Evolutionary conservation across 108 stramenopile species (phyloP).

Genomic region (Epithemia pelagica): DNA sequence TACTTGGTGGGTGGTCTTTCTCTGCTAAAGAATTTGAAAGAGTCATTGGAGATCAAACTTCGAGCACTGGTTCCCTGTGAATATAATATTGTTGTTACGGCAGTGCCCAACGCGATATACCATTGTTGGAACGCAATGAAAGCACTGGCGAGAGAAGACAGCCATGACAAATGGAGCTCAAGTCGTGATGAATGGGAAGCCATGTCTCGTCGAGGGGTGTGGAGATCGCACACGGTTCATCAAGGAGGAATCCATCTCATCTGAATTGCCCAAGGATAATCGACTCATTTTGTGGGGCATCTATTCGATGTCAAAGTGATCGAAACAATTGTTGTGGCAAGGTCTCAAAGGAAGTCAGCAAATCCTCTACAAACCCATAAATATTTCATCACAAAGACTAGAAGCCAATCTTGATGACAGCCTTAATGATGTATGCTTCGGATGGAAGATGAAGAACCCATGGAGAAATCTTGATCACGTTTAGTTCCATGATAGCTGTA

Average conservation of each 20-base stretch:
- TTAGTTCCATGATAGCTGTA: too few species aligned
- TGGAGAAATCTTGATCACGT: too few species aligned
- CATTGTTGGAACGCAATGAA: conserved; percentile 36
- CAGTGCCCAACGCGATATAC: conserved; percentile 52
- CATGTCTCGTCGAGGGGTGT: conserved; percentile 17
- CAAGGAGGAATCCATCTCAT: conserved; percentile 18
- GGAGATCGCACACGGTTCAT: conserved; percentile 15
- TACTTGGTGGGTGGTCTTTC: conserved; percentile 82
- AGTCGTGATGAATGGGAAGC: conserved; percentile 31
- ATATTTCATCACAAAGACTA: too few species aligned
- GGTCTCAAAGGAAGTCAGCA: too few species aligned
- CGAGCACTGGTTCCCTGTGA: conserved; percentile 59
- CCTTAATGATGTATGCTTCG: too few species aligned
- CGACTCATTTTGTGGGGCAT: too few species aligned
- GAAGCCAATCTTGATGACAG: too few species aligned
- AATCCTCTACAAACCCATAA: too few species aligned
- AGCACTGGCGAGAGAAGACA: conserved; percentile 23
- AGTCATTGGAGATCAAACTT: conserved; percentile 66
- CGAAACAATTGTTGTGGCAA: too few species aligned
- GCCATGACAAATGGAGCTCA: conserved; percentile 22
- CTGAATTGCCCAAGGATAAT: too few species aligned
- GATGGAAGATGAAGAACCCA: too few species aligned
- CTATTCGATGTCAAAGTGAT: too few species aligned
- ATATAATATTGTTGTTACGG: conserved; percentile 36
- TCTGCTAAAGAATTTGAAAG: conserved; percentile 62